phyloP scores from a whole-genome alignment of 257 asterid genomes.

The Nicotiana tabacum region DNA sequence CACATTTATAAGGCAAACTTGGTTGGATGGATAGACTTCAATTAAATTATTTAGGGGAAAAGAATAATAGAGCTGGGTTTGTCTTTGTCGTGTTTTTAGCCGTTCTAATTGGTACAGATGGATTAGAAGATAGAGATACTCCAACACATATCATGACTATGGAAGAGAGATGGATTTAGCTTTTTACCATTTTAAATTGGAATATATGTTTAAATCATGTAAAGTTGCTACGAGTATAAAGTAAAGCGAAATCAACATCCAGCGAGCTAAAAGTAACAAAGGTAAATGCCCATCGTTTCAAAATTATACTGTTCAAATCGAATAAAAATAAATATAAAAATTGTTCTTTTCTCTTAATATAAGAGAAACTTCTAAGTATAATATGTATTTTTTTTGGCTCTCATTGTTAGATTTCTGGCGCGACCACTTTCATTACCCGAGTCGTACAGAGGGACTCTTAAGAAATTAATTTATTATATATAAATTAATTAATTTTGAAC shows the following conservation, averaged over 20 bases:
- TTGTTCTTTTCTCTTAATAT: background rate
- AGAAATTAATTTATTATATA: background rate
- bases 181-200: background rate
- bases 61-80: slow-evolving; percentile 9
- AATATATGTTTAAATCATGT: background rate
- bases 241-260: background rate
- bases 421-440: no score
- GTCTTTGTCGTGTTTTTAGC: slow-evolving; percentile 5
- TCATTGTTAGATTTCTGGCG: background rate
- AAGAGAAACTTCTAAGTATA: background rate
- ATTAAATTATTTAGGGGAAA: slow-evolving; percentile 13
- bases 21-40: slow-evolving; percentile 13
- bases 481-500: background rate
- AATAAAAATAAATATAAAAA: background rate
- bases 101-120: background rate
- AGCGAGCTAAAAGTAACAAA: background rate
- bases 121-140: background rate
- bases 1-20: slow-evolving; percentile 2
- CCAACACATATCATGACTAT: slow-evolving; percentile 13
- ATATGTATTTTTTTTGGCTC: background rate
- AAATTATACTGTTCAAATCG: background rate
- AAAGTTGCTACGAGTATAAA: background rate
- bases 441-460: no score
- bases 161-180: slow-evolving; percentile 14
- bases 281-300: background rate